Evolutionary conservation across 192 early-diverging fungal species (phyloP).

Genomic region (Funneliformis mosseae): DNA sequence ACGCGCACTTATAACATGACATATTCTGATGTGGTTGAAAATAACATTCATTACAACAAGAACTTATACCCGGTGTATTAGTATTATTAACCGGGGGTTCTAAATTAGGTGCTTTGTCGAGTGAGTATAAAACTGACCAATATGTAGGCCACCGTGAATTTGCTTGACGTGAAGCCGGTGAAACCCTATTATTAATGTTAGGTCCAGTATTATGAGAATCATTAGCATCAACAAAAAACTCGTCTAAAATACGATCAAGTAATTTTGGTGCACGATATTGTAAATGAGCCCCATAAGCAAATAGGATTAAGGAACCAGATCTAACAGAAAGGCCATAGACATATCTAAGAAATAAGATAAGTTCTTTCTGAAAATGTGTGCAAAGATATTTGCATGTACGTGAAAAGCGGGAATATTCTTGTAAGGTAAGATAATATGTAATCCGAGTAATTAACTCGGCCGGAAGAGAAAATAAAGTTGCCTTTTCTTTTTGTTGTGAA

Average conservation of each 20-base stretch:
- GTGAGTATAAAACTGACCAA: conserved; percentile 34
- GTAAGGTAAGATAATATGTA: conserved; percentile 35
- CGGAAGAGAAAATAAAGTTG: conserved; percentile 37
- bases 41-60: background rate
- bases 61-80: background rate
- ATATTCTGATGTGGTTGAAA: conserved; percentile 15
- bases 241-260: conserved; percentile 48
- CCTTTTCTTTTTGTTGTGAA: background rate
- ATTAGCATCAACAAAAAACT: conserved; percentile 44
- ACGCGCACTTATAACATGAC: conserved; percentile 7
- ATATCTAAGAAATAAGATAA: conserved; percentile 43
- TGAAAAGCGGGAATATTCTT: conserved; percentile 41
- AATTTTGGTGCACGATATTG: conserved; percentile 41
- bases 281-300: conserved; percentile 47
- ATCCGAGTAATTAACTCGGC: conserved; percentile 43
- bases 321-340: conserved; percentile 44
- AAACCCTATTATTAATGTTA: background rate
- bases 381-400: conserved; percentile 37
- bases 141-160: conserved; percentile 27
- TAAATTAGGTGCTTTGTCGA: conserved; percentile 26
- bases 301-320: conserved; percentile 47
- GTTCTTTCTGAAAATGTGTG: conserved; percentile 41
- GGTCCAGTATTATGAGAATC: background rate
- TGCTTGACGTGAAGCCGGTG: background rate
- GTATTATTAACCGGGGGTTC: conserved; percentile 16